Conservation (phyloP, 192 early-diverging fungal genomes). For the Oehlia diaphana region DNA sequence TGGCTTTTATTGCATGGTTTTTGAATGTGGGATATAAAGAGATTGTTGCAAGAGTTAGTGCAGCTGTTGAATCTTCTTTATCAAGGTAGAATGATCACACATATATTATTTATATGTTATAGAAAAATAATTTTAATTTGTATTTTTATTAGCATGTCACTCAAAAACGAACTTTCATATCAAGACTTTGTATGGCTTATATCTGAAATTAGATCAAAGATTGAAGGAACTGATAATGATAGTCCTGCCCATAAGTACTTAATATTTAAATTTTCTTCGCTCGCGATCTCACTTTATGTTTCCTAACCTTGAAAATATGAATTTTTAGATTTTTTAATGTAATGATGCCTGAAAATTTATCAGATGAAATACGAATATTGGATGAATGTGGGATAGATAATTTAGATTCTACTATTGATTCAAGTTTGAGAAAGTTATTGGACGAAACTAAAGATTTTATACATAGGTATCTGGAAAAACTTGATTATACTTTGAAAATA, state of each 20-base stretch:
- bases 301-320: background rate
- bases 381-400: conserved; percentile 50
- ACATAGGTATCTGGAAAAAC: conserved; percentile 59
- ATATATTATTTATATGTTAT: background rate
- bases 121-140: background rate
- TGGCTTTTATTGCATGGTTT: conserved; percentile 92
- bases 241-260: background rate
- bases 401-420: conserved; percentile 53
- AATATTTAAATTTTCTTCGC: background rate
- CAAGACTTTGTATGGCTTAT: conserved; percentile 21
- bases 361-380: conserved; percentile 64
- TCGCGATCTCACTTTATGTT: background rate
- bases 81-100: background rate
- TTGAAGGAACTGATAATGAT: conserved; percentile 7
- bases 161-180: conserved; percentile 6
- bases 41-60: conserved; percentile 63
- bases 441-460: conserved; percentile 90
- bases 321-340: conserved; percentile 49
- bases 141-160: conserved; percentile 4
- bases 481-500: background rate
- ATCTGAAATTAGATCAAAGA: conserved; percentile 10
- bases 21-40: conserved; percentile 84
- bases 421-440: conserved; percentile 68
- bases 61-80: conserved; percentile 56
- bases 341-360: conserved; percentile 64